Evolutionary conservation across 164 flowering plant genomes (phyloP), one percentile per base, ranked within the genome.

Genomic region (Kingdonia uniflora): DNA sequence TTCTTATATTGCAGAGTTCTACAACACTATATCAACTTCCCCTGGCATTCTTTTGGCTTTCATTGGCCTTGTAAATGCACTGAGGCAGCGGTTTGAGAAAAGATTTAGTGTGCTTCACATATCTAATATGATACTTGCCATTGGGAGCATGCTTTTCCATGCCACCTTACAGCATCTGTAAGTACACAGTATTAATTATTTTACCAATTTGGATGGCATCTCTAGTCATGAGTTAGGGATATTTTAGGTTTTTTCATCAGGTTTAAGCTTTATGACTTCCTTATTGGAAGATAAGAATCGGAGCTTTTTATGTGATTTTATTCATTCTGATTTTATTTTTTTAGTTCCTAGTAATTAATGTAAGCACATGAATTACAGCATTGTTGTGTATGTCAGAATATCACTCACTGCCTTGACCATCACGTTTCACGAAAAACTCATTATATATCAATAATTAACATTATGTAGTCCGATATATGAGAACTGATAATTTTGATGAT

Each of bases 91-190:
- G 17, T 84, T 87, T 65, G 96, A 87, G 76, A 87, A 82, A 71
- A 84, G 96, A 62, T 87, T 87, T 68, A 76, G 81, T 47, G 61
- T 80, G 44, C 90, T 87, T 62, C 96, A 87, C 67, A 51, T 84
- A 59, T 84, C 96, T 5, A 87, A 87, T 54, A 79, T 87, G 85
- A 71, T 75, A 50, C 92, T 87, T 52, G 74, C 82, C 24, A 76
- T 82, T 60, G 96, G 96, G 61, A 87, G 96, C 70, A 75, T 80
- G 81, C 20, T 87, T 19, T 87, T 69, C 67, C 96, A 87, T 71
- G 85, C 89, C 42, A 80, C 92, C 8, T 55, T 87, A 65, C 89
- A 82, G 38, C 83, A 71, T 53, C 74, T 80, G 92, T 87, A 77
- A 76, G 92, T 71, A 49, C 14, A 41, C 13, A 39, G 14, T 51